Evolutionary conservation across 139 green algal species (phyloP).

Genomic region (Gonium pectorale): DNA sequence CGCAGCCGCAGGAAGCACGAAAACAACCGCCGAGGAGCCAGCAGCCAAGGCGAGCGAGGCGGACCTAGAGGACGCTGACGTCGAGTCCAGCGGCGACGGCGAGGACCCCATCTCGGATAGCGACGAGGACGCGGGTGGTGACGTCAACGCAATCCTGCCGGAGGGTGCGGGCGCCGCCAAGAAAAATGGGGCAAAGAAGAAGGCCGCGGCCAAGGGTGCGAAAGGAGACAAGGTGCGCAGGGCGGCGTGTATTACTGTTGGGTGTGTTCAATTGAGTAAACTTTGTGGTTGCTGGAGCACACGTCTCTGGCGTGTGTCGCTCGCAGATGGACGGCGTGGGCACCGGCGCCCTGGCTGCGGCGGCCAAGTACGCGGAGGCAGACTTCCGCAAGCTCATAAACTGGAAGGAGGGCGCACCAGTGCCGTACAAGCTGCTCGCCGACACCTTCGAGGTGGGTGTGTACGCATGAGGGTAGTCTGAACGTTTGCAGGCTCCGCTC

Average conservation of each 20-base stretch:
- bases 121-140: not conserved
- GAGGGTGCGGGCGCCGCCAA: not conserved
- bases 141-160: not conserved
- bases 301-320: too few species aligned
- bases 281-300: too few species aligned
- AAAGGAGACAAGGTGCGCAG: not conserved
- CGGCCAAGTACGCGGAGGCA: conserved; percentile 56
- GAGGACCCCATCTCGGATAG: conserved; percentile 45
- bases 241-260: not conserved
- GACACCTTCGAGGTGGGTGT: conserved; percentile 79
- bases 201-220: not conserved
- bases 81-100: not conserved
- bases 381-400: conserved; percentile 54
- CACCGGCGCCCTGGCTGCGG: conserved; percentile 69
- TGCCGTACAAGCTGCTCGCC: conserved; percentile 87
- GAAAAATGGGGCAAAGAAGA: not conserved
- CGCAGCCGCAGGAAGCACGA: not conserved
- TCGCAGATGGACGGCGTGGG: conserved; percentile 79
- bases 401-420: conserved; percentile 75
- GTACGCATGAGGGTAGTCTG: too few species aligned
- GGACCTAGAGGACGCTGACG: not conserved
- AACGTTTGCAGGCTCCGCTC: too few species aligned
- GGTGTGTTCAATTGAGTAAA: too few species aligned
- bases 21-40: not conserved
- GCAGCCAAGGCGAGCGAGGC: not conserved